Percentiles rank a stretch among this genome's conserved stretches.
Conservation (phyloP, 345 rosid genomes). For the Sisymbrium altissimum region DNA sequence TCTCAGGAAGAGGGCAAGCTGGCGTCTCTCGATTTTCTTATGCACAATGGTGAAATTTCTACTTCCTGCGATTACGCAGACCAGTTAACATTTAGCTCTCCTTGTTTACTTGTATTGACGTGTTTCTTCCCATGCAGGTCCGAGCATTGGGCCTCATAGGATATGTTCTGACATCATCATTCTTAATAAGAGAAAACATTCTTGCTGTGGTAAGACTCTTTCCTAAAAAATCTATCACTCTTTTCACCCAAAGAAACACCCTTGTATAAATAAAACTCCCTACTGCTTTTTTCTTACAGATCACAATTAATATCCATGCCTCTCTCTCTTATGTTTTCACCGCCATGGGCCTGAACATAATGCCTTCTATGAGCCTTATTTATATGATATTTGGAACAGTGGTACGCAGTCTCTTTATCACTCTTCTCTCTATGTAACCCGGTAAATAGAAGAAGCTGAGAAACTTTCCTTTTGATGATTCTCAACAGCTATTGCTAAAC, state of each 20-base stretch:
- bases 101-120: conserved; percentile 21
- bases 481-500: conserved; percentile 72
- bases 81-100: conserved; percentile 7
- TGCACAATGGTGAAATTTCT: conserved; percentile 69
- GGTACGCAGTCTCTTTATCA: conserved; percentile 42
- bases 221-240: not conserved
- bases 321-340: conserved; percentile 65
- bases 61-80: conserved; percentile 21
- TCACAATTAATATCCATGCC: conserved; percentile 87
- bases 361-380: conserved; percentile 78
- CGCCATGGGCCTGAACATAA: conserved; percentile 65
- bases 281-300: conserved; percentile 44
- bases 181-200: conserved; percentile 90
- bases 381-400: conserved; percentile 71
- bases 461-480: not conserved
- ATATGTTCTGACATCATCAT: conserved; percentile 78
- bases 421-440: not conserved
- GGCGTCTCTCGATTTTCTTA: conserved; percentile 72
- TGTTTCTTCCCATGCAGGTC: conserved; percentile 48
- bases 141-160: conserved; percentile 78
- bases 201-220: conserved; percentile 62
- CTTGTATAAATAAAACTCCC: not conserved
- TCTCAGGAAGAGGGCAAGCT: conserved; percentile 61
- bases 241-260: not conserved
- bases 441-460: not conserved